Evolutionary conservation across 1,284 basidiomycete species (phyloP).

Genomic region (Trichosporon faecale): DNA sequence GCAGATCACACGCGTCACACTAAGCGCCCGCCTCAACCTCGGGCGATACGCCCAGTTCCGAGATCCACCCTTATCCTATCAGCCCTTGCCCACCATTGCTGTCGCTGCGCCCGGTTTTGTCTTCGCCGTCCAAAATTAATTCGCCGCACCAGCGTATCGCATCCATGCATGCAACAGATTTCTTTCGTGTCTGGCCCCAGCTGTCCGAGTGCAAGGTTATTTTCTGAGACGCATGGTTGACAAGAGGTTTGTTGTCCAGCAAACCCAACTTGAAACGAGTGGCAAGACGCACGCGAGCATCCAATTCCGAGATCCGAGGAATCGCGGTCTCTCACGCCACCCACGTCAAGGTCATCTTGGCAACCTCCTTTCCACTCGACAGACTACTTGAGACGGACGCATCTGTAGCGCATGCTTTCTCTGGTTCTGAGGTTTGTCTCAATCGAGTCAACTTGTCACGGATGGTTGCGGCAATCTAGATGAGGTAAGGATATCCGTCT

Average conservation of each 20-base stretch:
- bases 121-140: not conserved
- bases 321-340: not conserved
- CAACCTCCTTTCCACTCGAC: not conserved
- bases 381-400: not conserved
- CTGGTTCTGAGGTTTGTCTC: not conserved
- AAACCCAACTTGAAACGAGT: not conserved
- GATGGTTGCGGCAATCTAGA: not conserved
- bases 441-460: not conserved
- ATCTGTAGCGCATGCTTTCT: not conserved
- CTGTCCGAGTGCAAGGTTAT: too few species aligned
- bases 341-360: not conserved
- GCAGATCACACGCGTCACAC: not conserved
- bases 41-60: not conserved
- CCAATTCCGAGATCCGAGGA: conserved; percentile 5
- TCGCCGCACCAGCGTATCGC: not conserved
- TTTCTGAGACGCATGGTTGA: not conserved
- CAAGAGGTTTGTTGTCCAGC: not conserved
- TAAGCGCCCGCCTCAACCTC: not conserved
- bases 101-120: not conserved
- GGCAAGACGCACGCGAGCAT: not conserved
- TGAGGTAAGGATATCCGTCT: not conserved
- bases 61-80: not conserved
- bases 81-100: not conserved
- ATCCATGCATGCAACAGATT: not conserved
- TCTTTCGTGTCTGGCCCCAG: not conserved